These are phyloP conservation scores for Exophiala calicioides DNA, from an alignment of 2,329 filamentous ascomycete species.

Conservation along the genomic window DNA sequence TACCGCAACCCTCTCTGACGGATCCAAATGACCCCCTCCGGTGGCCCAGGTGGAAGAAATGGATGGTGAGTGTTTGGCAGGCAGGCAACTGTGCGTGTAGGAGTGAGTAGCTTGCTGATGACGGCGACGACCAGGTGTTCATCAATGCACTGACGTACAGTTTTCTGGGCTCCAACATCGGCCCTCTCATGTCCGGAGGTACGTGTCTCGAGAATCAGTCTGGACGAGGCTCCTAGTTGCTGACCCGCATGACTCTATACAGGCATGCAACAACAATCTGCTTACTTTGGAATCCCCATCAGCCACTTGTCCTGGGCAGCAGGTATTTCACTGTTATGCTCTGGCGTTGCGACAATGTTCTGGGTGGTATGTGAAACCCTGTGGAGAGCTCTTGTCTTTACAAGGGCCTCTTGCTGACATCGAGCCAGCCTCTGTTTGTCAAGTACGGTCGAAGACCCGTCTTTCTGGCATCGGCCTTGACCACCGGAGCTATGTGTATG, in stretches of 20 bases:
- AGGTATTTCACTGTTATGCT: not conserved
- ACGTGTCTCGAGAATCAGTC: too few relatives aligned
- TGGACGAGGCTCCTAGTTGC: not conserved
- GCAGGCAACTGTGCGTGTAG: not conserved
- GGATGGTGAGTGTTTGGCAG: slow-evolving; percentile 1
- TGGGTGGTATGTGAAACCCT: slow-evolving; percentile 1
- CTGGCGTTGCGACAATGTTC: slow-evolving; percentile 1
- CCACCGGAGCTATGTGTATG: slow-evolving; percentile 55
- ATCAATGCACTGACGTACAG: not conserved
- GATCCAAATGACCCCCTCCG: slow-evolving; percentile 3
- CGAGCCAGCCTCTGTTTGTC: slow-evolving; percentile 35
- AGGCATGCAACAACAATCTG: slow-evolving; percentile 5
- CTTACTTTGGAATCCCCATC: slow-evolving; percentile 2
- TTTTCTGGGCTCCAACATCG: slow-evolving; percentile 1
- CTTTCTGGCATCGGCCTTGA: slow-evolving; percentile 52
- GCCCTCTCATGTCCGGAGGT: slow-evolving; percentile 3
- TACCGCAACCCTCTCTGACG: slow-evolving; percentile 2
- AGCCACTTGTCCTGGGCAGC: slow-evolving; percentile 1
- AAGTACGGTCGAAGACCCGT: slow-evolving; percentile 56
- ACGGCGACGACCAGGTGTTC: not conserved
- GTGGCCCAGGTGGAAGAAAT: slow-evolving; percentile 4
- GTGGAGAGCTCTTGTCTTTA: too few relatives aligned
- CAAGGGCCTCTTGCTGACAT: not conserved
- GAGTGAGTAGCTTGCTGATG: not conserved
- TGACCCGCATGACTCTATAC: not conserved